A percentile compares a stretch with the other conserved stretches of the same genome.
Conservation (phyloP, 2,329 filamentous ascomycete species). For the Zasmidium citrigriseum region DNA sequence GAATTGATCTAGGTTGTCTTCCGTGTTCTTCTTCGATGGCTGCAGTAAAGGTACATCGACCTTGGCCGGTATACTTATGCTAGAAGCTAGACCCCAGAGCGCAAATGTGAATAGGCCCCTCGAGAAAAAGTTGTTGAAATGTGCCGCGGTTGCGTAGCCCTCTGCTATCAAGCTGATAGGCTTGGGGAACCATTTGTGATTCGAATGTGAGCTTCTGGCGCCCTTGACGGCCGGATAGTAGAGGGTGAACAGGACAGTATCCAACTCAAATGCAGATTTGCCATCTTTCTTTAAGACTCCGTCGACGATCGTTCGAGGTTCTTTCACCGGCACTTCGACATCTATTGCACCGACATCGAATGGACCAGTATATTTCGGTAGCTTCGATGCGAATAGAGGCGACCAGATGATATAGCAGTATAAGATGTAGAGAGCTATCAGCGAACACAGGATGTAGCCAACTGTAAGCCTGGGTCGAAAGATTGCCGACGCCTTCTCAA, state of each 20-base stretch:
- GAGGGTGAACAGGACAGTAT: constrained; percentile 44
- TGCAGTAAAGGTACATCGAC: constrained; percentile 36
- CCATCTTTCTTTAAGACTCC: constrained; percentile 38
- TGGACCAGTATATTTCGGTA: constrained; percentile 43
- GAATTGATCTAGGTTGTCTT: constrained; percentile 18
- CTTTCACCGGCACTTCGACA: constrained; percentile 35
- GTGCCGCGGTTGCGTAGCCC: constrained; percentile 43
- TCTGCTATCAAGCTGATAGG: constrained; percentile 43
- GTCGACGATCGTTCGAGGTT: constrained; percentile 35
- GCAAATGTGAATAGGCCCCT: constrained; percentile 39
- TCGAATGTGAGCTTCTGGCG: constrained; percentile 21
- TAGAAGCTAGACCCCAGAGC: constrained; percentile 42
- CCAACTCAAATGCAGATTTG: constrained; percentile 40
- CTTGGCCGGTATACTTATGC: constrained; percentile 43
- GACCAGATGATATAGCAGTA: constrained; percentile 40
- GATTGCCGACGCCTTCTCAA: constrained; percentile 4
- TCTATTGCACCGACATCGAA: constrained; percentile 45
- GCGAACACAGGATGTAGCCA: constrained; percentile 12
- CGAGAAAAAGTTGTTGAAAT: constrained; percentile 36
- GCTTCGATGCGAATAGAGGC: constrained; percentile 40
- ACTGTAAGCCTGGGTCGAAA: constrained; percentile 14
- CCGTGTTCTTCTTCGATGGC: background rate
- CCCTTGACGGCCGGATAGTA: constrained; percentile 42
- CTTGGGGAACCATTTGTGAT: constrained; percentile 44
- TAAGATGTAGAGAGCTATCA: constrained; percentile 33